Evolutionary conservation across 2,329 filamentous ascomycete genomes (phyloP), one percentile per base, ranked within the genome.

Genomic region (Chaetomium sp.): DNA sequence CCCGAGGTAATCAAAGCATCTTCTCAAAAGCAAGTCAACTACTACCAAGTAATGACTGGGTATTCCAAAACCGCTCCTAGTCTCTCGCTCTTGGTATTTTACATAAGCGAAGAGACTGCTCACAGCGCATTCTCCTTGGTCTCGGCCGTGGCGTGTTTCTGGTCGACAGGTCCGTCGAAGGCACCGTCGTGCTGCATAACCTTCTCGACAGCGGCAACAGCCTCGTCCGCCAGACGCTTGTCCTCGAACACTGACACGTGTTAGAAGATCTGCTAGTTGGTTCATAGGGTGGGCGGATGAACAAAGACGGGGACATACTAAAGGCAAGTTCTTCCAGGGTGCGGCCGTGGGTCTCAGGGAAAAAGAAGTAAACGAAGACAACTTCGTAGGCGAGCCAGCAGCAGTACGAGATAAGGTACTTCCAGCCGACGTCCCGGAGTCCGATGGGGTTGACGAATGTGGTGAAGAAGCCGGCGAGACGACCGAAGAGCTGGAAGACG

Each of bases 381-480:
- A 62, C 27, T 42, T 62, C 59, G n/a, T 50, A 62, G 9, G 49
- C 47, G 38, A 62, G 31, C 59, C 59, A 62, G 51, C 51, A 38
- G 59, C 59, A 62, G 59, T 62, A 62, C 38, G 49, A 49, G 51
- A 42, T 42, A n/a, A 56, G 38, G 38, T 56, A 62, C 25, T 8
- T 35, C 59, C 59, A 62, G 16, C 12, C 13, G 51, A 62, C 49
- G 35, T 42, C 38, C 7, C n/a, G 10, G 38, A 62, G 59, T 6
- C 38, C 59, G 29, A 62, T 62, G 2, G 59, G 49, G 59, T 62
- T 62, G 59, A 62, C 59, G 21, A 49, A 49, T 10, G 59, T 62
- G 27, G 59, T 49, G 38, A 62, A 62, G 51, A 62, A 62, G 27
- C 51, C 27, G 19, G 51, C 59, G 23, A 62, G 51, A 21, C 49